phyloP scores from a whole-genome alignment of 2,329 filamentous ascomycete species.

The Rhynchosporium agropyri region DNA sequence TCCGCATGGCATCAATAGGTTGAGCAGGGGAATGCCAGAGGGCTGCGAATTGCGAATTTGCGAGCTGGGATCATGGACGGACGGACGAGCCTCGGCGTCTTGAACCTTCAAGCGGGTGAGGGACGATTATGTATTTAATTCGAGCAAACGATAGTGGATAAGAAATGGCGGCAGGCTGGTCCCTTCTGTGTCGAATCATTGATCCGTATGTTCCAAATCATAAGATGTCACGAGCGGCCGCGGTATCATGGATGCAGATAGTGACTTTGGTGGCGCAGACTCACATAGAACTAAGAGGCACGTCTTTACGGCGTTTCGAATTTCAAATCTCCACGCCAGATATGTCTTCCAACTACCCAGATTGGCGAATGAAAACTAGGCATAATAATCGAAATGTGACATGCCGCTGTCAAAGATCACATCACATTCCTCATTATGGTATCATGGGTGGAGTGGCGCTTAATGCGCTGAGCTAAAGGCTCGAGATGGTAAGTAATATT shows the following conservation, averaged over 20 bases:
- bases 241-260: not conserved
- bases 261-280: conserved; percentile 1
- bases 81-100: not conserved
- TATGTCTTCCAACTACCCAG: not conserved
- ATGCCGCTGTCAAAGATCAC: not conserved
- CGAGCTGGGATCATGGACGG: not conserved
- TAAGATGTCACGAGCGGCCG: conserved; percentile 8
- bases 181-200: too few species aligned
- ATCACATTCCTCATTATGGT: not conserved
- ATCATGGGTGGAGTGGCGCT: conserved; percentile 11
- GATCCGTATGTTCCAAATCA: too few species aligned
- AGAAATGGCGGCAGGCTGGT: too few species aligned
- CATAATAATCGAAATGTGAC: not conserved
- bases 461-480: conserved; percentile 11
- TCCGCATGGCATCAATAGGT: conserved; percentile 2
- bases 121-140: too few species aligned
- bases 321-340: not conserved
- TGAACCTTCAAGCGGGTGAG: conserved; percentile 1
- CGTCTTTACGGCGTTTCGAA: not conserved
- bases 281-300: conserved; percentile 1
- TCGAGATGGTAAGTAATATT: not conserved
- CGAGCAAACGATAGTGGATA: too few species aligned
- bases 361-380: not conserved
- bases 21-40: conserved; percentile 3
- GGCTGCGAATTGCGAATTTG: not conserved